Conservation (phyloP, 768 basidiomycete genomes). For the Leucocoprinus leucothites region DNA sequence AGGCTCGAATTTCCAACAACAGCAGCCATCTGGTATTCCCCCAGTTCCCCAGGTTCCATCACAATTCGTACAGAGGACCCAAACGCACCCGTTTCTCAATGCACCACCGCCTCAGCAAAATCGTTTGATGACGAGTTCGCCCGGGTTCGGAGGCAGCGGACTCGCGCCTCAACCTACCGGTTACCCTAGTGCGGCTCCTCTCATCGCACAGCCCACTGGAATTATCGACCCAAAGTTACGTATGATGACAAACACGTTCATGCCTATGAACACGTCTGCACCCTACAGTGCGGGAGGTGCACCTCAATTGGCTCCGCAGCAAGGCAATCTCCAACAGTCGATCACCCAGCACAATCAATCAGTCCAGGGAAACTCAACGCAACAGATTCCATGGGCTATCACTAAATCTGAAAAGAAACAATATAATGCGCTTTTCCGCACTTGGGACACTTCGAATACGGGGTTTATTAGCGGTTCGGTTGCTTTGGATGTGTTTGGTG, state of each 20-base stretch:
- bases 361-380: slow-evolving; percentile 59
- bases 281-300: slow-evolving; percentile 57
- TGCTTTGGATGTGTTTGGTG: slow-evolving; percentile 91
- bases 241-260: slow-evolving; percentile 90
- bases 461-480: slow-evolving; percentile 86
- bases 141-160: slow-evolving; percentile 38
- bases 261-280: slow-evolving; percentile 69
- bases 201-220: slow-evolving; percentile 76
- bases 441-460: slow-evolving; percentile 82
- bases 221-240: slow-evolving; percentile 79
- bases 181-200: slow-evolving; percentile 30
- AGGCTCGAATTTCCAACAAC: slow-evolving; percentile 36
- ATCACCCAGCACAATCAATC: slow-evolving; percentile 86
- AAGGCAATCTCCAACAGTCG: slow-evolving; percentile 72
- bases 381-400: slow-evolving; percentile 82
- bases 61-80: slow-evolving; percentile 34
- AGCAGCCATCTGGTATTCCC: slow-evolving; percentile 45
- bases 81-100: slow-evolving; percentile 15
- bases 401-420: slow-evolving; percentile 91
- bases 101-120: slow-evolving; percentile 39
- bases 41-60: slow-evolving; percentile 59
- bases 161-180: slow-evolving; percentile 50
- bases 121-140: slow-evolving; percentile 57
- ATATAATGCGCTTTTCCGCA: slow-evolving; percentile 93
- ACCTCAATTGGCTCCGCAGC: slow-evolving; percentile 68